A percentile compares a stretch with the other conserved stretches of the same genome.
These are phyloP conservation scores for Melanopsichium pennsylvanicum DNA, from an alignment of 1,284 basidiomycete species.

Conservation along the genomic window DNA sequence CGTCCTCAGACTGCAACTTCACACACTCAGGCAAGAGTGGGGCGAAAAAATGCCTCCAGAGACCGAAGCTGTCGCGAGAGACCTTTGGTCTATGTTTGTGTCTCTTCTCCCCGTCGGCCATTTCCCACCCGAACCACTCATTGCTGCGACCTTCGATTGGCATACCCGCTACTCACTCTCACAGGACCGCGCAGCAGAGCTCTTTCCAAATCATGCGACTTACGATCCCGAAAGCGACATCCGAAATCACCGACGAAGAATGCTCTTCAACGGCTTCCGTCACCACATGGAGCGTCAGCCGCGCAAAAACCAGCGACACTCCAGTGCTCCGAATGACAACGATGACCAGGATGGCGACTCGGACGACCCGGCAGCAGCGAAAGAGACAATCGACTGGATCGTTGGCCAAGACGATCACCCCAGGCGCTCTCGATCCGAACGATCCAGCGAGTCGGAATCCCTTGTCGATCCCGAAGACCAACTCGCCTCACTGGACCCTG, in stretches of 20 bases:
- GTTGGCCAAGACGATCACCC: constrained; percentile 24
- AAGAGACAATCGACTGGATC: constrained; percentile 36
- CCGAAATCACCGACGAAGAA: constrained; percentile 31
- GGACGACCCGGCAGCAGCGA: constrained; percentile 27
- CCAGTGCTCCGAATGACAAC: background rate
- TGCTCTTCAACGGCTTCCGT: constrained; percentile 30
- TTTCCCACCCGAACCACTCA: constrained; percentile 41
- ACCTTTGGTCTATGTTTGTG: constrained; percentile 56
- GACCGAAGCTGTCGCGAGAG: constrained; percentile 52
- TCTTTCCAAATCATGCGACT: constrained; percentile 26
- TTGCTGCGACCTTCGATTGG: constrained; percentile 48
- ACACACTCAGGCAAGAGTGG: constrained; percentile 35
- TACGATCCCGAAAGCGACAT: constrained; percentile 35
- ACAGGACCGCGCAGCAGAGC: constrained; percentile 29
- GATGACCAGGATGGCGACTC: constrained; percentile 11
- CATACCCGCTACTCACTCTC: constrained; percentile 34
- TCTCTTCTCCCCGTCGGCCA: constrained; percentile 34
- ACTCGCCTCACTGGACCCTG: constrained; percentile 38
- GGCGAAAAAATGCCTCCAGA: constrained; percentile 38
- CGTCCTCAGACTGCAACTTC: constrained; percentile 51
- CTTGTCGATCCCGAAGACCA: constrained; percentile 37
- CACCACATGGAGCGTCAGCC: constrained; percentile 17
- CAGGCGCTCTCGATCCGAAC: constrained; percentile 4
- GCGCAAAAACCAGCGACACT: background rate
- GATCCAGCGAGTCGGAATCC: constrained; percentile 26